These are phyloP conservation scores for Fraxinus paxiana DNA, from an alignment of 305 asterid species.

Conservation along the genomic window DNA sequence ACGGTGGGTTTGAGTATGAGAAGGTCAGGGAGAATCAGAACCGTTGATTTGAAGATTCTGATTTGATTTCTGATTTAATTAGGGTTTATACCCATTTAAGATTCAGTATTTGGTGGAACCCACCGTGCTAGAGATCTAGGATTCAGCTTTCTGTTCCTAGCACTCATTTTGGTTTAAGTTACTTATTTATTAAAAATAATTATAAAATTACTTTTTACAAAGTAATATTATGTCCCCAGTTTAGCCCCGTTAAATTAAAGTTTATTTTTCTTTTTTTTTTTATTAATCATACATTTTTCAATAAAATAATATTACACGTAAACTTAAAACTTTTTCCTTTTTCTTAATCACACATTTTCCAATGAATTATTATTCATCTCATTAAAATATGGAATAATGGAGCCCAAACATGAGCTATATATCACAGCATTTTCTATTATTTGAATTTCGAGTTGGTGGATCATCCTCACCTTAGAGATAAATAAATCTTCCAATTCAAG, in stretches of 20 bases:
- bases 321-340: too few relatives aligned
- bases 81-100: conserved; percentile 47
- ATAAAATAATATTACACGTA: too few relatives aligned
- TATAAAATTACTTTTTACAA: background rate
- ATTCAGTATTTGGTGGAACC: conserved; percentile 27
- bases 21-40: conserved; percentile 22
- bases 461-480: background rate
- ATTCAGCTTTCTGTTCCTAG: background rate
- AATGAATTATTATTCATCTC: background rate
- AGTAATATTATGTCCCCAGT: background rate
- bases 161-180: background rate
- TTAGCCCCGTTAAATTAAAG: too few relatives aligned
- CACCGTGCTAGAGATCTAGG: background rate
- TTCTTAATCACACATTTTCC: background rate
- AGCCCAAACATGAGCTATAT: too few relatives aligned
- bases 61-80: conserved; percentile 17
- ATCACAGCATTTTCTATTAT: background rate
- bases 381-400: too few relatives aligned
- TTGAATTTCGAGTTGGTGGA: background rate
- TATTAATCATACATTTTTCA: background rate
- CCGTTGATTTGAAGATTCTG: conserved; percentile 48
- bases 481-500: background rate
- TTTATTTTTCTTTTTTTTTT: too few relatives aligned
- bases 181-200: background rate
- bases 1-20: background rate